These are phyloP conservation scores for Penicillium thymicola DNA, from an alignment of 2,329 filamentous ascomycete genomes.

Conservation along the genomic window DNA sequence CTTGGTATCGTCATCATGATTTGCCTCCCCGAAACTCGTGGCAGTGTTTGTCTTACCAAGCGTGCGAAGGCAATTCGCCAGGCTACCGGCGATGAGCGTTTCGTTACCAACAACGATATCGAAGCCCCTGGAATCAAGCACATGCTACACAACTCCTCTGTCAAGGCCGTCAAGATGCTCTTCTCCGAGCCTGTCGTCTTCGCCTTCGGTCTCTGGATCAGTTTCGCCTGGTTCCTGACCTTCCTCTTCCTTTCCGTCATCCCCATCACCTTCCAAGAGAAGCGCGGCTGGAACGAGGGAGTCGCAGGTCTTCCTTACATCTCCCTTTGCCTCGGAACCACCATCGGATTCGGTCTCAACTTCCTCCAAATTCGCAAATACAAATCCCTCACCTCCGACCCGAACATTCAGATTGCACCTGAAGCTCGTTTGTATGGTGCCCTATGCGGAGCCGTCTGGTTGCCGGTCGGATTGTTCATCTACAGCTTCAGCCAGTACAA, in stretches of 20 bases:
- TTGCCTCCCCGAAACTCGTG: slow-evolving; percentile 49
- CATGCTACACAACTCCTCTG: slow-evolving; percentile 44
- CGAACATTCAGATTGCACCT: slow-evolving; percentile 35
- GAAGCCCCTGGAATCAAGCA: slow-evolving; percentile 49
- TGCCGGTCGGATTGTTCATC: slow-evolving; percentile 52
- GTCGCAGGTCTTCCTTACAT: slow-evolving; percentile 52
- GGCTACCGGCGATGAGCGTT: slow-evolving; percentile 50
- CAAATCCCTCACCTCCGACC: slow-evolving; percentile 40
- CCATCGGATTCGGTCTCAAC: slow-evolving; percentile 49
- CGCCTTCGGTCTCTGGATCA: slow-evolving; percentile 52
- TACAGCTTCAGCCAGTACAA: slow-evolving; percentile 55
- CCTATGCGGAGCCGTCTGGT: slow-evolving; percentile 47
- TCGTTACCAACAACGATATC: slow-evolving; percentile 51
- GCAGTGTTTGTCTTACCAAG: slow-evolving; percentile 47
- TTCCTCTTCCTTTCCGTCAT: slow-evolving; percentile 55
- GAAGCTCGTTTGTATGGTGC: slow-evolving; percentile 51
- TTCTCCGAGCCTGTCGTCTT: slow-evolving; percentile 51
- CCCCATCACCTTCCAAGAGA: slow-evolving; percentile 51
- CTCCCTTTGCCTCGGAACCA: slow-evolving; percentile 49
- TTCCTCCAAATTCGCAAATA: slow-evolving; percentile 53
- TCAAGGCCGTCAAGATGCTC: slow-evolving; percentile 52
- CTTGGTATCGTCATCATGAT: slow-evolving; percentile 45
- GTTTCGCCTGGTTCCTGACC: slow-evolving; percentile 53
- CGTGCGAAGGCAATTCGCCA: slow-evolving; percentile 49
- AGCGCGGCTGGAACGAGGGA: slow-evolving; percentile 53